These are phyloP conservation scores for Pseudozyma tsukubaensis DNA, from an alignment of 1,284 basidiomycete species.

Conservation along the genomic window DNA sequence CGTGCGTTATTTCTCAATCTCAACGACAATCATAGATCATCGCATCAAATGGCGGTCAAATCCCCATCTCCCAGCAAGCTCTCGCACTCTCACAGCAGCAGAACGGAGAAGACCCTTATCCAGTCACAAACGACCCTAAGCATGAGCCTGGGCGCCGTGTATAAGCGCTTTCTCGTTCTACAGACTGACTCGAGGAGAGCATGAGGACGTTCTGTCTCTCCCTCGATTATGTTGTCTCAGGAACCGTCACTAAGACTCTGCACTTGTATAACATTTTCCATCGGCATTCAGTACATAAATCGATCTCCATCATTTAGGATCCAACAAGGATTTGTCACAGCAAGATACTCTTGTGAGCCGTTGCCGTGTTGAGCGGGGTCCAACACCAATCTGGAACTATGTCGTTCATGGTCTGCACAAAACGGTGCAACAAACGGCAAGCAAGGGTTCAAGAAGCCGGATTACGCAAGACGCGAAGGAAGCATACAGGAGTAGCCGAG, in stretches of 20 bases:
- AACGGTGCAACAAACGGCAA: too few relatives aligned
- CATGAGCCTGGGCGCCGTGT: slow-evolving; percentile 45
- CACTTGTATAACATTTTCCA: slow-evolving; percentile 12
- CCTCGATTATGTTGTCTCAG: too few relatives aligned
- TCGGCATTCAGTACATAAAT: too few relatives aligned
- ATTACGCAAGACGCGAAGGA: slow-evolving; percentile 1
- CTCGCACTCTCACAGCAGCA: slow-evolving; percentile 38
- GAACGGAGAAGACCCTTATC: slow-evolving; percentile 35
- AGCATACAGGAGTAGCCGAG: not conserved
- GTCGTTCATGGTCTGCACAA: too few relatives aligned
- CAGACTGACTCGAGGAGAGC: too few relatives aligned
- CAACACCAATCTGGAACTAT: too few relatives aligned
- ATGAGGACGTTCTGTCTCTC: too few relatives aligned
- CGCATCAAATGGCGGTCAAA: slow-evolving; percentile 30
- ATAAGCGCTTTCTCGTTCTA: slow-evolving; percentile 5
- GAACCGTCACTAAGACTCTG: not conserved
- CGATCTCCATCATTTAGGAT: too few relatives aligned
- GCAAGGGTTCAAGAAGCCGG: not conserved
- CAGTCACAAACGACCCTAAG: slow-evolving; percentile 45
- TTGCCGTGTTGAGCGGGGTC: too few relatives aligned
- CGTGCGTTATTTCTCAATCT: not conserved
- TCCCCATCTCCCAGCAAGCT: slow-evolving; percentile 43
- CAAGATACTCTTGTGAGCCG: too few relatives aligned
- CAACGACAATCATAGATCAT: slow-evolving; percentile 12
- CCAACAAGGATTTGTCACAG: too few relatives aligned